Conservation (phyloP, 208 protist species). For the Wallacemonas sp. region DNA sequence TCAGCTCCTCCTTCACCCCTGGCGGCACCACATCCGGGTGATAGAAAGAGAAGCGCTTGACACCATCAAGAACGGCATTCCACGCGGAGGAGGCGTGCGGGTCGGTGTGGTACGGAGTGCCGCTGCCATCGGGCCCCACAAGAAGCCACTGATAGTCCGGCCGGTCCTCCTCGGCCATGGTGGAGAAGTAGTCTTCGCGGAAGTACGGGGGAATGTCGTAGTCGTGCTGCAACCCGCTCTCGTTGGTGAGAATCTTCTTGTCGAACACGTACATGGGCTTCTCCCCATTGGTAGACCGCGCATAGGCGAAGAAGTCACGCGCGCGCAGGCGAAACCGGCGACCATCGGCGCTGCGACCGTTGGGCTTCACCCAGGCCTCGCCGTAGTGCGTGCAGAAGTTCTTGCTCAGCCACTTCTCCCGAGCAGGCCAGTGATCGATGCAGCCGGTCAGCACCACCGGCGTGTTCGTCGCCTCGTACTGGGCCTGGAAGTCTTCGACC, state of each 20-base stretch:
- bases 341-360: conserved; percentile 27
- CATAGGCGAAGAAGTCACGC: conserved; percentile 35
- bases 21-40: conserved; percentile 39
- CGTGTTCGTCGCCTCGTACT: conserved; percentile 33
- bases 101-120: conserved; percentile 47
- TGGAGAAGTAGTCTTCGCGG: conserved; percentile 35
- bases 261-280: conserved; percentile 59
- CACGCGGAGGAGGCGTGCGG: conserved; percentile 46
- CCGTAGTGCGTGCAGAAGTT: conserved; percentile 19
- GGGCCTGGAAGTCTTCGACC: conserved; percentile 19
- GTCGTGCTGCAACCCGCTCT: conserved; percentile 20
- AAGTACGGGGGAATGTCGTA: conserved; percentile 36
- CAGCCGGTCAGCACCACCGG: conserved; percentile 47
- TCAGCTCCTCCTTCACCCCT: conserved; percentile 34
- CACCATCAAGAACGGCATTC: conserved; percentile 41
- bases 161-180: conserved; percentile 37
- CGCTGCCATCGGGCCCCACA: conserved; percentile 36
- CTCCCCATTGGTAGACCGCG: conserved; percentile 25
- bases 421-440: conserved; percentile 34
- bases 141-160: conserved; percentile 50
- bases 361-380: conserved; percentile 30
- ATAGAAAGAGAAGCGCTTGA: conserved; percentile 47
- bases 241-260: conserved; percentile 32
- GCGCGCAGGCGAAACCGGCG: conserved; percentile 32
- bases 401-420: conserved; percentile 18